Conservation (phyloP, 495 filamentous ascomycete species). For the Durotheca rogersii region DNA sequence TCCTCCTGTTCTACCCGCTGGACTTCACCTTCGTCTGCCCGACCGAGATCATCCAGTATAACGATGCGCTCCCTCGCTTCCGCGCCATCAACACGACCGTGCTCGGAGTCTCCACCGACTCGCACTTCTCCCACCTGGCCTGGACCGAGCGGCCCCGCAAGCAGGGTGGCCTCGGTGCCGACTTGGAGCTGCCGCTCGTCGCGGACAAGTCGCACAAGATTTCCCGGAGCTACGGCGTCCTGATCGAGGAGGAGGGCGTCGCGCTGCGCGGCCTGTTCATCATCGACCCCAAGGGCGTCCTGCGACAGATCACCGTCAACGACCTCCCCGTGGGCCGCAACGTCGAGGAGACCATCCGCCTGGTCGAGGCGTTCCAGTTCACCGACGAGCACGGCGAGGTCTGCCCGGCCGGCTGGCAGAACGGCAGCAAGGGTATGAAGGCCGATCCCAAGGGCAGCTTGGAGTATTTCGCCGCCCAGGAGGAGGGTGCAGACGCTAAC, state of each 20-base stretch:
- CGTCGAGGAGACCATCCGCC: constrained; percentile 59
- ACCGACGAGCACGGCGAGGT: constrained; percentile 62
- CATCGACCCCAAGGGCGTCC: constrained; percentile 57
- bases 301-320: constrained; percentile 61
- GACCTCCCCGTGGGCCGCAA: constrained; percentile 59
- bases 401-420: constrained; percentile 59
- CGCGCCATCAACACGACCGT: constrained; percentile 34
- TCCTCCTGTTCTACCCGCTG: constrained; percentile 37
- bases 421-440: constrained; percentile 55
- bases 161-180: constrained; percentile 54
- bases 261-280: constrained; percentile 60
- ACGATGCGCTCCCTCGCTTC: constrained; percentile 38
- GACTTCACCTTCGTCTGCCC: constrained; percentile 55
- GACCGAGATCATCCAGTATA: constrained; percentile 51
- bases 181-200: constrained; percentile 54
- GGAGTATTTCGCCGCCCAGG: constrained; percentile 43
- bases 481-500: constrained; percentile 22
- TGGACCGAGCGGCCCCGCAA: constrained; percentile 54
- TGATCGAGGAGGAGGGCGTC: constrained; percentile 58
- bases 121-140: constrained; percentile 54
- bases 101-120: constrained; percentile 41
- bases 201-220: constrained; percentile 58
- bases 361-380: constrained; percentile 61
- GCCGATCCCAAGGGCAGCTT: constrained; percentile 50
- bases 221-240: constrained; percentile 56